Base-by-base conservation (phyloP, 139 green algal species). In the Chlorella sp. region DNA sequence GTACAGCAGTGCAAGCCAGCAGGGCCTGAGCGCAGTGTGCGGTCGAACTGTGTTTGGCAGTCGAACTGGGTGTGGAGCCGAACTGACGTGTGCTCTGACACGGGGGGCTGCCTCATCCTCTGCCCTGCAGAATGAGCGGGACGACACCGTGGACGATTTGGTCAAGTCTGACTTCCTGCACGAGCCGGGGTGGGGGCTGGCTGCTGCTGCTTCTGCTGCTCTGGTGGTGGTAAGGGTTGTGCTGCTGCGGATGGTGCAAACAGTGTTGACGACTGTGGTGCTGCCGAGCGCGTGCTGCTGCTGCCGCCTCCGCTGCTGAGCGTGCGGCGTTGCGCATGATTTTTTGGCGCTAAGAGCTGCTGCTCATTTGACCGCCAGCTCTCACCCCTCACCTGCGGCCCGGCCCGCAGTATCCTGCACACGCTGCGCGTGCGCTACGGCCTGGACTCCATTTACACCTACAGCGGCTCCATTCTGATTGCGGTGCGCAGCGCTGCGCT, bases 391-490 rank as follows among this genome's bases (percentile, higher is more conserved):
- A 26, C 26, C 22, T 7, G 30, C 17, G 26, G 48, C 46, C 30
- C 16, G 1, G 1, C 2, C 72, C 84, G 74, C 86, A 92, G 90
- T 51, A 93, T 94, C 72, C 84, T 98, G 81, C 88, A 97, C 74
- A 98, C 95, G 38, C 89, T 98, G 72, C 72, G 84, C 17, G 86
- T 91, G 16, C 88, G 95, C 48, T 98, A 98, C 73, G 44, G 65
- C 6, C 85, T 95, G 44, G 94, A 97, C 82, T 86, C 93, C 64
- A 98, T 98, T 51, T 98, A 98, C 89, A 98, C 94, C 17, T 98
- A 98, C 94, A 94, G 88, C 26, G 94, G 94, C 75, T 90, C 85
- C 84, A 98, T 98, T 73, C 88, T 98, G 1, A 98, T 98, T 60
- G 94, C 94, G 62, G 92, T 95, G 76, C 14, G 48, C 13, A 19